Evolutionary conservation across 2,329 filamentous ascomycete species (phyloP), one percentile per base, ranked within the genome.

Genomic region (Aureobasidium zeae): DNA sequence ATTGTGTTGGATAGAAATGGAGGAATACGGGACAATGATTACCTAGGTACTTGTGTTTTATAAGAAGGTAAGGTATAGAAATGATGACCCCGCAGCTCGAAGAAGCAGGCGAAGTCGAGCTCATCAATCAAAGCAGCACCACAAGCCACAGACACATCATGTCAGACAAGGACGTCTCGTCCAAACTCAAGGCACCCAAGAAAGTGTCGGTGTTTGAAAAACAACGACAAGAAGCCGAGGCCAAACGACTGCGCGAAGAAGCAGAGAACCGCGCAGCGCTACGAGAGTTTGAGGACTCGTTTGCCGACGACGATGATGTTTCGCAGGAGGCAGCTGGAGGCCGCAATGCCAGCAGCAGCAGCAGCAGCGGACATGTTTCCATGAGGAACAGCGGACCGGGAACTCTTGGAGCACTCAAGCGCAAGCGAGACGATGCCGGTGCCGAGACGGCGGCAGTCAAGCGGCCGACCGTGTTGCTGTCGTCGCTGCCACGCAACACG

Each of bases 191-290:
- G 45, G 85, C 85, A 36, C 79, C 85, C 0, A 74, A 80, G 49
- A 91, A 88, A 64, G 85, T 91, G 59, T 93, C 86, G 15, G 73
- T 83, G 19, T 94, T 93, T 60, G 88, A 94, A 66, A 81, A 81
- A 54, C 84, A 93, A 61, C 86, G 84, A 62, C 85, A 85, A 48
- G 86, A 94, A 60, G 85, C 84, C 45, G 86, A 94, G 68, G 86
- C 86, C 17, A 94, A 94, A 66, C 80, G 84, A 47, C 74, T 77
- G 53, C 76, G 86, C 52, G 88, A 94, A 63, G 83, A 82, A 56
- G 86, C 82, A 52, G 88, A 94, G 65, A 93, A 85, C 5, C 85
- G 83, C 16, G 86, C 86, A 17, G 86, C 87, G 1, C 84, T 88
- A 61, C 79, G 86, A 53, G 86, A 89, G 52, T 94, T 94, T 53